Base-by-base conservation (phyloP, 108 stramenopile genomes). In the Chaetoceros muelleri region DNA sequence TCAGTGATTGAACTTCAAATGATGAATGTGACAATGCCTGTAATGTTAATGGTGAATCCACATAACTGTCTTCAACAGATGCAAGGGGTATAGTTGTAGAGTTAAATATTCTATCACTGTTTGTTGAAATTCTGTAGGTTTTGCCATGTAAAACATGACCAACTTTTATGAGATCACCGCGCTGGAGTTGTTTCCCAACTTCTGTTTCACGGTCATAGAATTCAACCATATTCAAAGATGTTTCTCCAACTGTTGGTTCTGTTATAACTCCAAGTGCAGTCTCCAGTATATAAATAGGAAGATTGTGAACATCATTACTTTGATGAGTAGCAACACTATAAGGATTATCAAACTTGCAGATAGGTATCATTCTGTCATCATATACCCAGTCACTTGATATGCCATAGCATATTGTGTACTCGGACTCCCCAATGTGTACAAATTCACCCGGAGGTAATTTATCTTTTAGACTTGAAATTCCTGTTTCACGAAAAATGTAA, bases 1-100 rank as follows among this genome's bases (percentile, higher is more conserved):
- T 45, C 54, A 83, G 61, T 24, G 59, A 61, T 55, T 88, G 87
- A 17, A 88, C 80, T 67, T 88, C 87, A 65, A 77, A 88, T 1
- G 82, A 79, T 2, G 82, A 65, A 44, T 73, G 82, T 58, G 46
- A 25, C 52, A 69, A 66, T 28, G 77, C 61, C 44, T 28, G 52
- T 18, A 26, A 47, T 2, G 78, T 71, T 13, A 83, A 34, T 18
- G 72, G 80, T 27, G 82, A 79, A 18, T 21, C 44, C 28, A 64
- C 58, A 24, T 44, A 46, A 18, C 81, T 61, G 48, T 83, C 82
- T 0, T 68, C 67, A 0, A 34, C 49, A 25, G 56, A 52, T 17
- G 69, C 62, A 16, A 83, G 70, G 27, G 75, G 74, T 47, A 79
- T 51, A 20, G 58, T 48, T 18, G 47, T 31, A 25, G 72, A 73